Evolutionary conservation across 208 protist genomes (phyloP), one percentile per base, ranked within the genome.

Genomic region (Crithidia bombi): DNA sequence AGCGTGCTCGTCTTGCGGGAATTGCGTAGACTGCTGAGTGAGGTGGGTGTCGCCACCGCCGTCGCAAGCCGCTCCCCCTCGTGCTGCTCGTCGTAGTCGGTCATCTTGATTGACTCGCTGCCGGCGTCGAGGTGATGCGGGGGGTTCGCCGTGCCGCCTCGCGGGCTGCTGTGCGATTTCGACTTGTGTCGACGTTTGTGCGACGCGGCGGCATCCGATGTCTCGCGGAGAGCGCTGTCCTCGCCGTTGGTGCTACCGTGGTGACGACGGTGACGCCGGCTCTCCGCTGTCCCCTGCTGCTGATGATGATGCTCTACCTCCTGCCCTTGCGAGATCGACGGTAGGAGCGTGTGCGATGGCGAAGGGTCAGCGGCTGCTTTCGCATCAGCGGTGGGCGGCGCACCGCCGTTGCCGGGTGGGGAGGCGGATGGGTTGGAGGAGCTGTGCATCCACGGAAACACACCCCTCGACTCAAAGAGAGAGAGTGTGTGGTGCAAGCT

Each of bases 11-110:
- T 57, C 15, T 62, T 52, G 28, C 39, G 50, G 3, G 68, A 66
- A 12, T 9, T 38, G 15, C 15, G 19, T 7, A 11, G 43, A 49
- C 50, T 61, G 52, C 25, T 44, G 5, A 43, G 41, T 15, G 36
- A 44, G 7, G 49, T 50, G 36, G 44, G 69, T 17, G 51, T 50
- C n/a, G 23, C 52, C 4, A 69, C 62, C n/a, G 69, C 62, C 7
- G 41, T 68, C 54, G 39, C 59, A 5, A 69, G 23, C 33, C 59
- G 44, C 35, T 68, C 30, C 7, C 41, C 38, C 6, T 78, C 66
- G n/a, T 33, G 21, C 26, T 49, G 47, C 36, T 54, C 65, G n/a
- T 71, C 50, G 64, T 71, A 43, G 46, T 78, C 59, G 25, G 55
- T 70, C 72, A 63, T 51, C 28, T 44, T 21, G 4, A 65, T 15